phyloP scores from a whole-genome alignment of 768 basidiomycete species.

The Xanthoconium stramineum region DNA sequence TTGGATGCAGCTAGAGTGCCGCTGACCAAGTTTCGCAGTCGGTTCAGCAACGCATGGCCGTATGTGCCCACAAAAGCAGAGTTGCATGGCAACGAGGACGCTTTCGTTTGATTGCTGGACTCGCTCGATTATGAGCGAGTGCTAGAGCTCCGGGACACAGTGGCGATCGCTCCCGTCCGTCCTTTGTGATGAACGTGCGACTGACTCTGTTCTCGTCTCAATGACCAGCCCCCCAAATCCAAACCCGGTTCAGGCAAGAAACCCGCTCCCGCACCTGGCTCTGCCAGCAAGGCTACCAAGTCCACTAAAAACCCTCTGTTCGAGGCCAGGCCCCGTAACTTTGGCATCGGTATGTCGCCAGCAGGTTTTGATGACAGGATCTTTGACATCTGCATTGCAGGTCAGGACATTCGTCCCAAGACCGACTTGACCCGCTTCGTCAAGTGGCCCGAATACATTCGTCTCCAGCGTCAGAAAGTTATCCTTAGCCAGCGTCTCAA shows the following conservation, averaged over 20 bases:
- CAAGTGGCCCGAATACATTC: conserved; percentile 99
- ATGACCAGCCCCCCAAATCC: conserved; percentile 83
- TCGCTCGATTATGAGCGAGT: conserved; percentile 31
- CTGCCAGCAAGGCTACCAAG: conserved; percentile 73
- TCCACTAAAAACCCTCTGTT: conserved; percentile 93
- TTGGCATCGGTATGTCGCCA: conserved; percentile 81
- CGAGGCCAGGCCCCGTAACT: conserved; percentile 86
- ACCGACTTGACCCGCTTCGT: conserved; percentile 95
- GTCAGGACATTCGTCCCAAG: conserved; percentile 89
- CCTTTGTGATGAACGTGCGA: conserved; percentile 22
- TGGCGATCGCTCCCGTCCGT: conserved; percentile 26
- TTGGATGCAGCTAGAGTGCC: conserved; percentile 33
- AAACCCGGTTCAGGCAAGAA: conserved; percentile 76
- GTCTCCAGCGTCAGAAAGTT: conserved; percentile 97
- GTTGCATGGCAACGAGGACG: conserved; percentile 38
- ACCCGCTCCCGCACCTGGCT: conserved; percentile 81
- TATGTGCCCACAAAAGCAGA: conserved; percentile 33
- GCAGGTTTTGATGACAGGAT: neutral
- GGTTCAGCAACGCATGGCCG: conserved; percentile 20
- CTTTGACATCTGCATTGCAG: conserved; percentile 37
- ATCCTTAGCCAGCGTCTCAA: conserved; percentile 97
- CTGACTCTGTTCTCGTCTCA: conserved; percentile 67
- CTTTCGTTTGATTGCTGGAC: conserved; percentile 40
- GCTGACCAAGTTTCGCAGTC: conserved; percentile 24
- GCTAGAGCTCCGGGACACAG: conserved; percentile 54